A percentile compares a stretch with the other conserved stretches of the same genome.
Evolutionary conservation across 306 rosid species (phyloP).

Genomic region (Cucurbita argyrosperma): DNA sequence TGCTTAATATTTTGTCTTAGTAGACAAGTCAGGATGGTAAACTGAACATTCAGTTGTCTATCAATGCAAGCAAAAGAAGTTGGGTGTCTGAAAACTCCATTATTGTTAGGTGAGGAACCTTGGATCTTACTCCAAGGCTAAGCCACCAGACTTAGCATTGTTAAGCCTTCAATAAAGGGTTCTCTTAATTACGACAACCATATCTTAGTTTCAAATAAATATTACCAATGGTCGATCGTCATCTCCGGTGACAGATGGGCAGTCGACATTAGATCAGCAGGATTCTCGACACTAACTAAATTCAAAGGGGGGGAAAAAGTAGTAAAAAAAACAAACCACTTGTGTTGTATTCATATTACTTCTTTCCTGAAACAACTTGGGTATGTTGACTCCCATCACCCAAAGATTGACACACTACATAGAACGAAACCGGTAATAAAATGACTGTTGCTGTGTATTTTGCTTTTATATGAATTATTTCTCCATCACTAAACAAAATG

Average conservation of each 20-base stretch:
- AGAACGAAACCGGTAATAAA: background rate
- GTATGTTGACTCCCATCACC: background rate
- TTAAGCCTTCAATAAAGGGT: background rate
- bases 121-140: constrained; percentile 46
- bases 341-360: background rate
- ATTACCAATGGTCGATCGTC: too few species aligned
- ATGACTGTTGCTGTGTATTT: background rate
- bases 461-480: background rate
- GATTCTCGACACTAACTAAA: background rate
- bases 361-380: background rate
- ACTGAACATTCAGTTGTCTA: constrained; percentile 36
- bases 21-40: constrained; percentile 50
- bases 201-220: too few species aligned
- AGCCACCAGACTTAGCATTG: background rate
- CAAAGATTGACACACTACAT: background rate
- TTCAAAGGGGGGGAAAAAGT: background rate
- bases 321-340: background rate
- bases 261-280: background rate
- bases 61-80: constrained; percentile 43
- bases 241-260: too few species aligned
- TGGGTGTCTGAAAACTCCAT: constrained; percentile 38
- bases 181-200: background rate
- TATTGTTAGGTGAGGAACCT: constrained; percentile 45
- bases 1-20: constrained; percentile 18
- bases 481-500: background rate